Evolutionary conservation across 2,329 filamentous ascomycete species (phyloP).

Genomic region (Calonectria fujianensis): DNA sequence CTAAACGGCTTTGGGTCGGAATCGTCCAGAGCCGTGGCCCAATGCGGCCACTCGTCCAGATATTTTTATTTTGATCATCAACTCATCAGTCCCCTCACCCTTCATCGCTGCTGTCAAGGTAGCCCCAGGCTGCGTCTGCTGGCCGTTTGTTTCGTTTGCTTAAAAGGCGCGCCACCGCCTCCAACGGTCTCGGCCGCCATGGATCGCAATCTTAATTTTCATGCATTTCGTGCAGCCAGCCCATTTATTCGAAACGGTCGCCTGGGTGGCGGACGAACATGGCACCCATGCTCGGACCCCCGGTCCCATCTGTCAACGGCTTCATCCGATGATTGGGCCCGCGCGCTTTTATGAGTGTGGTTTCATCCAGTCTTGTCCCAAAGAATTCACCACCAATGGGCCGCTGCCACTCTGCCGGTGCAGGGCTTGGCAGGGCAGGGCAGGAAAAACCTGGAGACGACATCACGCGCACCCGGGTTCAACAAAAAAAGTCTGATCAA

Average conservation of each 20-base stretch:
- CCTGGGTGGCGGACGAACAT: constrained; percentile 9
- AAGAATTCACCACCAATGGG: constrained; percentile 19
- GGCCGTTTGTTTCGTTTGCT: neutral
- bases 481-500: constrained; percentile 1
- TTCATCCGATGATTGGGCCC: constrained; percentile 27
- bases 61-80: constrained; percentile 19
- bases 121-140: neutral
- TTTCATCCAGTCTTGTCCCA: constrained; percentile 15
- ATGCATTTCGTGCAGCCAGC: constrained; percentile 4
- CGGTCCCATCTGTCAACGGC: constrained; percentile 13
- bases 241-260: constrained; percentile 24
- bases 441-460: constrained; percentile 3
- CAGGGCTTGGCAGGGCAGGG: constrained; percentile 5
- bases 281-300: constrained; percentile 11
- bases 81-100: neutral
- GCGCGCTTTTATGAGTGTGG: neutral
- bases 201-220: constrained; percentile 16
- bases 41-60: neutral
- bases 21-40: neutral
- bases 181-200: neutral
- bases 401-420: too few species aligned
- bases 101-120: neutral
- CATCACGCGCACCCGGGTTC: neutral
- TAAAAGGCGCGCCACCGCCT: neutral
- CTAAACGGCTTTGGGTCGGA: neutral